Base-by-base conservation (phyloP, 2,329 filamentous ascomycete species). In the Bipolaris victoriae region DNA sequence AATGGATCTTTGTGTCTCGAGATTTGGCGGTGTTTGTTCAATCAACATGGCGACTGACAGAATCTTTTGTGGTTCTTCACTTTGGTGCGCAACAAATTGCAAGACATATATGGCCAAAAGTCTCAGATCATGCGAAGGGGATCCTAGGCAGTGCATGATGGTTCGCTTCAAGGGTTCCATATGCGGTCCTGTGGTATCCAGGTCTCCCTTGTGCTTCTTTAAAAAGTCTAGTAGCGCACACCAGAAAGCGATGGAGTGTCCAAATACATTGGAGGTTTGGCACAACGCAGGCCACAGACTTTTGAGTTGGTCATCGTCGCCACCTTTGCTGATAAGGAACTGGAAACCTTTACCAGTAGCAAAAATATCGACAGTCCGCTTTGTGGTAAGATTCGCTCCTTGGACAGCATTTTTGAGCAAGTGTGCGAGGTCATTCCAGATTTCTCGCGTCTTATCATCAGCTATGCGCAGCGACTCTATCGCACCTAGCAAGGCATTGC, bases 281-380 rank as follows among this genome's bases (percentile, higher is more conserved):
- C 86, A 85, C 7, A 95, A 79, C 7, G 88, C 76, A 2, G 86
- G 86, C 70, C 87, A 87, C n/a, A 94, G 77, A 7, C 81, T 55
- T 3, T 56, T 39, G 3, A 67, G 80, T 18, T 78, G 69, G 58
- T 91, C 87, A 5, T 88, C 74, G 11, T 61, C 51, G 20, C 83
- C 80, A 1, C 81, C 83, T n/a, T 84, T 79, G 3, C 83, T 81
- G 58, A 91, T 81, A 65, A 92, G 91, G 4, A 88, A 85, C 56
- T 85, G 86, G 68, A 95, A 91, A 0, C 90, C 91, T 63, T 88
- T 87, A 9, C 89, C 90, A 55, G 89, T 82, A 48, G 91, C 90
- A 63, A 95, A 92, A 35, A 86, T 57, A 29, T 73, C 61, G 6
- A 62, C 20, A 1, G 66, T 56, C 2, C 46, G 51, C 9, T 56